Conservation (phyloP, 2,329 filamentous ascomycete genomes). For the Esteya vermicola region DNA sequence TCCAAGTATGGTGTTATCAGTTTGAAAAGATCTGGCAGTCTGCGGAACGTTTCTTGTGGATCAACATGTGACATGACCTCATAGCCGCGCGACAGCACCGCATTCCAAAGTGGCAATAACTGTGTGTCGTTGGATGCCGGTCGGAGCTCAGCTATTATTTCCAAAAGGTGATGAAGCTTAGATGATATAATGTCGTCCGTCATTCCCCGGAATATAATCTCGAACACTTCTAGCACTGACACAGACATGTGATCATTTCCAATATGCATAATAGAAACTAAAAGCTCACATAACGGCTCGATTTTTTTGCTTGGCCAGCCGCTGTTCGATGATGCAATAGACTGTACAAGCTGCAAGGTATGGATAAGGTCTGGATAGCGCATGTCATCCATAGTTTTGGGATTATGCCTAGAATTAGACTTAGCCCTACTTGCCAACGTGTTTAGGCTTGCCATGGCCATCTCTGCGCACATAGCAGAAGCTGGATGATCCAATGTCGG, state of each 20-base stretch:
- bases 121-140: constrained; percentile 90
- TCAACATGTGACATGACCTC: constrained; percentile 83
- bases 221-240: constrained; percentile 92
- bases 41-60: constrained; percentile 82
- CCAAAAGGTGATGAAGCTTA: constrained; percentile 77
- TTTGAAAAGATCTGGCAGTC: constrained; percentile 71
- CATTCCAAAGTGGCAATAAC: constrained; percentile 90
- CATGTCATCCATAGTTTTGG: constrained; percentile 32
- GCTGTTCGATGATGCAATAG: constrained; percentile 70
- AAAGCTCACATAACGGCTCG: constrained; percentile 74
- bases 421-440: constrained; percentile 55
- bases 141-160: constrained; percentile 82
- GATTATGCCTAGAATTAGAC: too few species aligned
- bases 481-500: constrained; percentile 89
- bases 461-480: constrained; percentile 91
- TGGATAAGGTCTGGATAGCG: constrained; percentile 82
- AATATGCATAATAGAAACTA: constrained; percentile 77
- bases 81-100: constrained; percentile 85
- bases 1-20: constrained; percentile 71
- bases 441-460: constrained; percentile 65
- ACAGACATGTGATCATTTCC: constrained; percentile 95
- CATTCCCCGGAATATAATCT: constrained; percentile 91
- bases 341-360: constrained; percentile 82
- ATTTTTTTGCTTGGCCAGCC: constrained; percentile 97
- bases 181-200: constrained; percentile 74